phyloP scores from a whole-genome alignment of 352 stramenopile genomes.

The Ophiocytium majus region DNA sequence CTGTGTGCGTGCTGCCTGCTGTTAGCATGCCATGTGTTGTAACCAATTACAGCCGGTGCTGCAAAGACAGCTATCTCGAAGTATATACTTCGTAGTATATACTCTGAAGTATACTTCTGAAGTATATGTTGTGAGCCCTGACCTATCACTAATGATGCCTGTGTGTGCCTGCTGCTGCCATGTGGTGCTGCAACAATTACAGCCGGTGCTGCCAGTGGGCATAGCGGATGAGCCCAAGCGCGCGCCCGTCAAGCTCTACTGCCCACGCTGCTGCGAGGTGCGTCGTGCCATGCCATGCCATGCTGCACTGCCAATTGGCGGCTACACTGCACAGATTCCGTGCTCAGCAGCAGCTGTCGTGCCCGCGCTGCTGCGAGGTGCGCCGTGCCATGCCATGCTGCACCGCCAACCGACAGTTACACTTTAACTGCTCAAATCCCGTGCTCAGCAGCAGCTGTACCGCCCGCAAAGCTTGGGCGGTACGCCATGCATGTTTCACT shows the following conservation, averaged over 20 bases:
- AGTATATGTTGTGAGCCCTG: neutral
- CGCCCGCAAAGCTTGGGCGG: conserved; percentile 57
- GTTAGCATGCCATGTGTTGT: neutral
- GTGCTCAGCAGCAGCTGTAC: no score
- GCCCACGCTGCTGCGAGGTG: conserved; percentile 55
- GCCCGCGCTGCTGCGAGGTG: conserved; percentile 55
- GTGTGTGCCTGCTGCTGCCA: conserved; percentile 13
- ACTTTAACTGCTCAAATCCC: no score
- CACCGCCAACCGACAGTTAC: no score
- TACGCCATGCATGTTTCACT: no score
- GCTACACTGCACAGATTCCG: no score
- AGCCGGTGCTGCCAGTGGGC: conserved; percentile 42
- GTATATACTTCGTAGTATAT: neutral
- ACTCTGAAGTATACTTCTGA: neutral
- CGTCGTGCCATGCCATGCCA: no score
- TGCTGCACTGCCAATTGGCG: no score
- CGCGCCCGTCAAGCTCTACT: conserved; percentile 56
- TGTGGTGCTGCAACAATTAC: neutral
- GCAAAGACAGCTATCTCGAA: neutral
- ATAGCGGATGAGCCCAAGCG: conserved; percentile 56
- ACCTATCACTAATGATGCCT: neutral
- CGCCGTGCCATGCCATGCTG: no score
- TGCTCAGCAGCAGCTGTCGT: no score
- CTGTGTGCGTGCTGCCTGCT: neutral
- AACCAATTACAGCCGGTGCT: neutral